Percentiles rank a stretch among this genome's conserved stretches.
Conservation (phyloP, 768 basidiomycete species). For the Pleurotus djamor region DNA sequence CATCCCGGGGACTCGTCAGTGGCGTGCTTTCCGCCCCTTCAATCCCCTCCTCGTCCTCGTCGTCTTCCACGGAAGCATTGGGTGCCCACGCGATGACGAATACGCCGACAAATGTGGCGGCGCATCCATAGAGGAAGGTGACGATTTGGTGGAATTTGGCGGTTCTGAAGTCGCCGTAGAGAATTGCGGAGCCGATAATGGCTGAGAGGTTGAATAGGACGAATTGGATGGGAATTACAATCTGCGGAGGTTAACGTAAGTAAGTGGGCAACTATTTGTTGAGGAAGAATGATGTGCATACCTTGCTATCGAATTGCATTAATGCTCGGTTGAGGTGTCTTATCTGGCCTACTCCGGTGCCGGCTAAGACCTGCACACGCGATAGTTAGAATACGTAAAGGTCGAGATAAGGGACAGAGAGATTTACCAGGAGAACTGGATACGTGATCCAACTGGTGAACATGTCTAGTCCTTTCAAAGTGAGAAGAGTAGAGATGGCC, state of each 20-base stretch:
- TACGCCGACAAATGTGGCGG: slow-evolving; percentile 87
- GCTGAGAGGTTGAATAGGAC: slow-evolving; percentile 93
- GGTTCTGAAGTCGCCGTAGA: slow-evolving; percentile 91
- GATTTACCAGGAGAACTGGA: slow-evolving; percentile 65
- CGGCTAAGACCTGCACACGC: slow-evolving; percentile 52
- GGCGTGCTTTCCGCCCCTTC: slow-evolving; percentile 11
- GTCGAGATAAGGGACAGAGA: not conserved
- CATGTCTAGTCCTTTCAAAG: slow-evolving; percentile 72
- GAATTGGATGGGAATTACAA: slow-evolving; percentile 94
- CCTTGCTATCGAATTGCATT: slow-evolving; percentile 93
- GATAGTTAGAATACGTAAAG: slow-evolving; percentile 8
- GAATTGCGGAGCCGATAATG: slow-evolving; percentile 88
- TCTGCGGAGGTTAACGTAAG: slow-evolving; percentile 34
- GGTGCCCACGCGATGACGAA: slow-evolving; percentile 81
- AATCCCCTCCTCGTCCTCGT: slow-evolving; percentile 23
- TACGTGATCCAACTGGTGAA: slow-evolving; percentile 84
- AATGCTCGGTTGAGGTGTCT: slow-evolving; percentile 83
- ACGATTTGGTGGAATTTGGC: slow-evolving; percentile 80
- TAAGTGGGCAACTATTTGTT: not conserved
- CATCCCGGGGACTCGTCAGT: not conserved
- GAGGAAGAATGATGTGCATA: slow-evolving; percentile 20
- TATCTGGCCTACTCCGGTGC: slow-evolving; percentile 83
- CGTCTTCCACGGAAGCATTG: slow-evolving; percentile 11
- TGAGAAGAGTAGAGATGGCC: slow-evolving; percentile 84
- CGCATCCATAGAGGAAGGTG: slow-evolving; percentile 85